Evolutionary conservation across 768 basidiomycete species (phyloP), one percentile per base, ranked within the genome.

Genomic region (Tubosaeta brunneosetosa): DNA sequence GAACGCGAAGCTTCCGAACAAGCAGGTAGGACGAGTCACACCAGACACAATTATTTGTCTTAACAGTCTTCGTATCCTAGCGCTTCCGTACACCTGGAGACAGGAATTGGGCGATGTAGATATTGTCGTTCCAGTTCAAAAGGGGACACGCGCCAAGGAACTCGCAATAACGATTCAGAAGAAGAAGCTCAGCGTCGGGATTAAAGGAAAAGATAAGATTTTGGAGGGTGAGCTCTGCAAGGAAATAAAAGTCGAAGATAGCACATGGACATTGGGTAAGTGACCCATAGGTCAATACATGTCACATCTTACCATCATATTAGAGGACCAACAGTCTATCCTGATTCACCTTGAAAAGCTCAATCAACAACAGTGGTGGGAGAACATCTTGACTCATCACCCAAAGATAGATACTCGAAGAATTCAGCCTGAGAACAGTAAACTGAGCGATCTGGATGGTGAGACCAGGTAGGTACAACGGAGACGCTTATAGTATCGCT

Each of bases 371-470:
- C 82, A 89, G 53, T 98, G 97, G 97, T 99, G 97, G 97, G 90
- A 93, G 68, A 94, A 97, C 67, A 87, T 98, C 57, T 74, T 98
- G 47, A 88, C 87, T 2, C 91, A 95, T 63, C 93, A 97, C 64
- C 93, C 97, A 13, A 97, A 94, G 77, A 86, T 98, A 76, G 90
- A 98, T 64, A 97, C 94, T 10, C 88, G 79, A 50, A 98, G 97
- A 74, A 97, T 99, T 59, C 86, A 88, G 62, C 97, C 97, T 2
- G 83, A 86, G 63, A 94, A 97, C 67, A 94, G 94, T 66, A 95
- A 97, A 67, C 77, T 99, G 49, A 89, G 93, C 66, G 97, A 99
- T 64, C 79, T 99, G 19, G 97, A 99, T 63, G 88, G 87, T 11
- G 95, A 98, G 67, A 98, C 95, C 1, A 83, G 91, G 91, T 86